Percentiles rank a stretch among this genome's conserved stretches.
Conservation (phyloP, 73 alveolate genomes). For the Effrenium voratum region DNA sequence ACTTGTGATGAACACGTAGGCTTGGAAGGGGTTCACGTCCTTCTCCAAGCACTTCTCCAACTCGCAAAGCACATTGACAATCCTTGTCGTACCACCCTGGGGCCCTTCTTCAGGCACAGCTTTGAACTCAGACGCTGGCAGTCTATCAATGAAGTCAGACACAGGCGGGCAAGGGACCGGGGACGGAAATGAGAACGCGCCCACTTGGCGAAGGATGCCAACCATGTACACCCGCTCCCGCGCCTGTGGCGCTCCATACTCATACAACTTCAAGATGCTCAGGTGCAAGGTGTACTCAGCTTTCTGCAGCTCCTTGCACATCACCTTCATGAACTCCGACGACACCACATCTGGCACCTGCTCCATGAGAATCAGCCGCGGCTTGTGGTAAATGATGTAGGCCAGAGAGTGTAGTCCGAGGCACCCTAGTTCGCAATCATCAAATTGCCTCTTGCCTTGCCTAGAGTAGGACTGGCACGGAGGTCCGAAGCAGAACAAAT, state of each 20-base stretch:
- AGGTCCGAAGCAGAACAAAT: not conserved
- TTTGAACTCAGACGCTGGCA: not conserved
- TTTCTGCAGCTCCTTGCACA: not conserved
- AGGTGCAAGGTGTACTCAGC: not conserved
- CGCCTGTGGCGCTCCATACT: slow-evolving; percentile 6
- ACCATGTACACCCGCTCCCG: not conserved
- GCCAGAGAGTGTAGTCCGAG: not conserved
- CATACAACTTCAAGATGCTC: not conserved
- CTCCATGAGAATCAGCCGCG: slow-evolving; percentile 2
- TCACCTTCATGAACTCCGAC: not conserved
- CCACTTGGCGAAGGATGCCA: not conserved
- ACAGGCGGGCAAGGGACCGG: not conserved
- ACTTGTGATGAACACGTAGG: not conserved
- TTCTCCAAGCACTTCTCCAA: not conserved
- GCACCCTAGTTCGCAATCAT: not conserved
- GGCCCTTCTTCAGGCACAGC: not conserved
- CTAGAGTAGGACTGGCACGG: slow-evolving; percentile 3
- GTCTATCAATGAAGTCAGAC: not conserved
- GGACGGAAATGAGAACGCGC: not conserved
- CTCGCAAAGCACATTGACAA: not conserved
- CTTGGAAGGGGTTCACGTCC: slow-evolving; percentile 4
- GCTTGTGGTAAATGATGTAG: not conserved
- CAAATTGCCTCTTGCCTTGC: not conserved
- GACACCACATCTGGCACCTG: not conserved
- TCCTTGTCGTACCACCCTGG: not conserved